Base-by-base conservation (phyloP, 148 eudicot genomes). In the Rhododendron ovatum region DNA sequence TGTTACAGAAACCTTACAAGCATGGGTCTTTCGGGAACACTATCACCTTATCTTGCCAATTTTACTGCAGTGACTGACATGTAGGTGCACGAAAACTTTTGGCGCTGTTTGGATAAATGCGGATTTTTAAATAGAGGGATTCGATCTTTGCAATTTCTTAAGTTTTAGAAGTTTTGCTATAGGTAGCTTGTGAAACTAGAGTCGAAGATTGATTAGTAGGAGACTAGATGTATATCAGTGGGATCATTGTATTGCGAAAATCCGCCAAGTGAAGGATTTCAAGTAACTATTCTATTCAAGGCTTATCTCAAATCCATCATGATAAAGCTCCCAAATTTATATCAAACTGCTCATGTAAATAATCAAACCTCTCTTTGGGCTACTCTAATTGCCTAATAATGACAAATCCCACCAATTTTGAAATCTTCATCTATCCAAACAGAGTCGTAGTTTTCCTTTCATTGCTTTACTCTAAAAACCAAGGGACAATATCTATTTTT, bases 1-100 rank as follows among this genome's bases (percentile, higher is more conserved):
- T 80, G 79, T 73, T 18, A 35, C 94, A 96, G 99, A 88, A 93
- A 96, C 85, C 93, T 97, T 85, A 89, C 87, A 78, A 87, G 94
- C 81, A 91, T 97, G 95, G 94, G 91, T 51, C 91, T 97, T 85
- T 89, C 90, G 45, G 99, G 99, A 91, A 88, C 93, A 10, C 63
- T 97, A 48, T 93, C 99, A 30, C 93, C 95, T 45, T 82, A 82
- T 78, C 90, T 97, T 86, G 91, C 92, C 82, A 94, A 93, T 78
- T 88, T 97, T 88, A 95, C 99, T 28, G 99, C 96, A 86, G 30
- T 97, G 84, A 84, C 80, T 83, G 90, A 86, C 90, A 86, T 97
- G 99, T 97, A 91, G 8, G 94, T 91, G 55, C 63, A 71, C 69
- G 59, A 39, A 53, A n/a, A 35, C 39, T 81, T 33, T 10, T 69